A percentile compares a stretch with the other conserved stretches of the same genome.
These are phyloP conservation scores for Sarcocystis neurona DNA, from an alignment of 169 alveolate genomes.

Conservation along the genomic window DNA sequence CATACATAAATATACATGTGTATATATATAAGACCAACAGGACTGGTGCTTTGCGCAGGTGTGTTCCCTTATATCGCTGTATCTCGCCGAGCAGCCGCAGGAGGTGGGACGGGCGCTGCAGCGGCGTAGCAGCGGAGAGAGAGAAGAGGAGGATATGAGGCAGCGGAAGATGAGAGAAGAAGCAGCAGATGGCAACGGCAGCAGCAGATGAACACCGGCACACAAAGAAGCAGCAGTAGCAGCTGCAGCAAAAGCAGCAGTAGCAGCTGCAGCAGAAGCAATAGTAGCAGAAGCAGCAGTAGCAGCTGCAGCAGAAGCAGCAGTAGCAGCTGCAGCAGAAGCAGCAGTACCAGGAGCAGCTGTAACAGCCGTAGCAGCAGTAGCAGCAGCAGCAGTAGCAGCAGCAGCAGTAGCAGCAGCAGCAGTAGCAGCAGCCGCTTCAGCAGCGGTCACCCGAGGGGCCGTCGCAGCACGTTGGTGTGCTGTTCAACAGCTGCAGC, in stretches of 20 bases:
- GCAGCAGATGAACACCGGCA: background rate
- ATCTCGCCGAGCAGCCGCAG: too few species aligned
- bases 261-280: too few species aligned
- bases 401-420: too few species aligned
- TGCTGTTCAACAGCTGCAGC: too few species aligned
- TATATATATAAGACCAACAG: background rate
- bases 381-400: background rate
- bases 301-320: background rate
- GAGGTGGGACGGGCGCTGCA: too few species aligned
- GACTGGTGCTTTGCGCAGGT: too few species aligned
- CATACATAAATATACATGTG: background rate
- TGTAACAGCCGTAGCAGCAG: background rate
- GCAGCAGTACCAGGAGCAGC: background rate
- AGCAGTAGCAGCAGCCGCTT: too few species aligned
- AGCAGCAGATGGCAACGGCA: background rate
- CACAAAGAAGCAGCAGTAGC: background rate
- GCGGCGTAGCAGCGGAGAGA: background rate
- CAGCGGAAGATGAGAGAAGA: background rate
- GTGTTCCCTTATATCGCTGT: too few species aligned
- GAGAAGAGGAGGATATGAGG: background rate
- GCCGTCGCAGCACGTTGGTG: too few species aligned
- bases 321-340: background rate
- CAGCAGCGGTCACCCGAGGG: too few species aligned
- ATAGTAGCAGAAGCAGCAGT: background rate
- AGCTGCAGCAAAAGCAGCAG: background rate